Evolutionary conservation across 2,329 filamentous ascomycete genomes (phyloP).

Genomic region (Monosporascus sp.): DNA sequence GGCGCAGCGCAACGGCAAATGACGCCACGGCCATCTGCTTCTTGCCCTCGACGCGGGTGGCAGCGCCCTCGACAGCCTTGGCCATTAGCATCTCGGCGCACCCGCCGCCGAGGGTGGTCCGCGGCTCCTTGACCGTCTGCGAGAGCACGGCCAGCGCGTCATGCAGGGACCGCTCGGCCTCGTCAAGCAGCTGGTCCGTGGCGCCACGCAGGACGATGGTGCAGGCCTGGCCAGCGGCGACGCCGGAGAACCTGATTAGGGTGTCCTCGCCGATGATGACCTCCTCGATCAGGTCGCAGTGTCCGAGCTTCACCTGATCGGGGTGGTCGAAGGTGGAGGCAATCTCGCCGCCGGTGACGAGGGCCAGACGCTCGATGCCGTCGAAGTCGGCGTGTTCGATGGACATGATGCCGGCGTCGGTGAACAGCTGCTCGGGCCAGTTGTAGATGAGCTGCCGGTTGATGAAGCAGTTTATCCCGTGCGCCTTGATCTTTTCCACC

Average conservation of each 20-base stretch:
- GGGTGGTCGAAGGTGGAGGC: slow-evolving; percentile 97
- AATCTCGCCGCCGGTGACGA: slow-evolving; percentile 96
- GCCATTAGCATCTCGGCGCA: slow-evolving; percentile 99
- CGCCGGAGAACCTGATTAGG: slow-evolving; percentile 93
- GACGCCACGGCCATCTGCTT: slow-evolving; percentile 88
- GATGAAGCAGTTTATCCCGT: slow-evolving; percentile 99
- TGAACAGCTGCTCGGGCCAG: slow-evolving; percentile 98
- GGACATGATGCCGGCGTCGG: slow-evolving; percentile 94
- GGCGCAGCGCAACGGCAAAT: slow-evolving; percentile 83
- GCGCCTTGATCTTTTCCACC: slow-evolving; percentile 97
- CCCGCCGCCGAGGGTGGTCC: slow-evolving; percentile 89
- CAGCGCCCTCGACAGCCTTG: slow-evolving; percentile 90
- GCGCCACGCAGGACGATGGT: slow-evolving; percentile 95
- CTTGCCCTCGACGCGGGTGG: slow-evolving; percentile 93
- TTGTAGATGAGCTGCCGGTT: slow-evolving; percentile 99
- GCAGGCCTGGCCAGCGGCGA: slow-evolving; percentile 88
- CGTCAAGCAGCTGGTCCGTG: slow-evolving; percentile 93
- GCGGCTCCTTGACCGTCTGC: slow-evolving; percentile 90
- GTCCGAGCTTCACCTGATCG: slow-evolving; percentile 91
- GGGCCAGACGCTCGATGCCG: slow-evolving; percentile 87
- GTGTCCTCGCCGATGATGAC: slow-evolving; percentile 98
- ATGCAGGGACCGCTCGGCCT: slow-evolving; percentile 92
- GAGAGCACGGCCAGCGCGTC: slow-evolving; percentile 94
- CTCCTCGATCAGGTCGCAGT: slow-evolving; percentile 94
- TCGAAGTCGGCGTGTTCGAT: slow-evolving; percentile 99